Conservation (phyloP, 805 yeast species). For the Yarrowia sp. region DNA sequence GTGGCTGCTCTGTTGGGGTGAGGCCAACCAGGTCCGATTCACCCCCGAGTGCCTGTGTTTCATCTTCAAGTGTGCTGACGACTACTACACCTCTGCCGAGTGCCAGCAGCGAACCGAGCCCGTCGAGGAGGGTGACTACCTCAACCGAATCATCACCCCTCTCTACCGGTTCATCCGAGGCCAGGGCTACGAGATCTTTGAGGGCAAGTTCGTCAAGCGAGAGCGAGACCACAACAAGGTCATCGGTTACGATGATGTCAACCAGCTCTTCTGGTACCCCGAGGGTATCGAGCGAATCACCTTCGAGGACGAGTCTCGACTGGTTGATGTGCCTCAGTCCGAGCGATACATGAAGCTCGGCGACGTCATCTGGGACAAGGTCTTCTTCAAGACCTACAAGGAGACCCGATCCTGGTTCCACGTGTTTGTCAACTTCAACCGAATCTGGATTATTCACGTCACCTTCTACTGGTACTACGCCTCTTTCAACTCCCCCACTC, state of each 20-base stretch:
- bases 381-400: slow-evolving; percentile 91
- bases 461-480: slow-evolving; percentile 91
- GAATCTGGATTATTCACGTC: slow-evolving; percentile 95
- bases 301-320: slow-evolving; percentile 86
- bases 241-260: slow-evolving; percentile 91
- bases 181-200: slow-evolving; percentile 59
- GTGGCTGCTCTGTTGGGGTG: slow-evolving; percentile 69
- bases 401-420: slow-evolving; percentile 98
- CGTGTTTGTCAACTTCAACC: slow-evolving; percentile 88
- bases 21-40: slow-evolving; percentile 84
- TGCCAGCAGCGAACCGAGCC: slow-evolving; percentile 68
- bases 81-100: slow-evolving; percentile 81
- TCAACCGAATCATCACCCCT: slow-evolving; percentile 91
- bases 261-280: slow-evolving; percentile 98
- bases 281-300: slow-evolving; percentile 94
- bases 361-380: slow-evolving; percentile 87
- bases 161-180: slow-evolving; percentile 63
- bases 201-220: slow-evolving; percentile 57
- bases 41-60: slow-evolving; percentile 86
- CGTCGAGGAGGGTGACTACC: slow-evolving; percentile 63
- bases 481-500: slow-evolving; percentile 86
- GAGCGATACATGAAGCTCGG: slow-evolving; percentile 89
- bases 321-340: slow-evolving; percentile 82
- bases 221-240: slow-evolving; percentile 66
- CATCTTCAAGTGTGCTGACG: slow-evolving; percentile 91